A percentile compares a stretch with the other conserved stretches of the same genome.
phyloP scores from a whole-genome alignment of 768 basidiomycete genomes.

The Mycena filopes region DNA sequence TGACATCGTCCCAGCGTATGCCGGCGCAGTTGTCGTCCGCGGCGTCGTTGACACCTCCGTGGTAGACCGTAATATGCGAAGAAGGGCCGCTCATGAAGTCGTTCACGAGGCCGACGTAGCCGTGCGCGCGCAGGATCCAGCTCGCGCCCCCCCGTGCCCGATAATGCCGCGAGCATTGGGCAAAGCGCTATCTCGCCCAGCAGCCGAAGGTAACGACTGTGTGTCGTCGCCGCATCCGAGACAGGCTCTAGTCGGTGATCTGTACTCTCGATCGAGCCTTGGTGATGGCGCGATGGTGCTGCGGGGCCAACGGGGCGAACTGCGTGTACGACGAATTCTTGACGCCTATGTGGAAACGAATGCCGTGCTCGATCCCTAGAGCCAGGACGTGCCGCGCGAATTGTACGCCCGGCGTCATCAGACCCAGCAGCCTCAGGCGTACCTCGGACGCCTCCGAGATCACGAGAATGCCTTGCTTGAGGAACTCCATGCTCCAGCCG shows the following conservation, averaged over 20 bases:
- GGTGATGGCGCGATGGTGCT: not conserved
- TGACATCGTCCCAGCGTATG: not conserved
- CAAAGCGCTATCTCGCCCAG: not conserved
- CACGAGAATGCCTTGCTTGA: not conserved
- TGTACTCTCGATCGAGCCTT: not conserved
- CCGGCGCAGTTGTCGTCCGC: not conserved
- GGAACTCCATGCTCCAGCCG: not conserved
- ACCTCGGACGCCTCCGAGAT: not conserved
- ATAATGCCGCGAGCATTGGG: not conserved
- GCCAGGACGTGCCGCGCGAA: not conserved
- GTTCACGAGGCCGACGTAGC: not conserved
- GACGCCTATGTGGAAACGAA: not conserved
- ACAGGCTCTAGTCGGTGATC: not conserved
- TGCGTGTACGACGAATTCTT: not conserved
- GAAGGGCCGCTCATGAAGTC: not conserved
- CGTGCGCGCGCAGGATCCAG: not conserved
- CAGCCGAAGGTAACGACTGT: not conserved
- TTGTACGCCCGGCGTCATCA: not conserved
- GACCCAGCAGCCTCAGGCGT: not conserved
- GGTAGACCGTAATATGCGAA: not conserved
- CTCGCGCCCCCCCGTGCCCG: not conserved
- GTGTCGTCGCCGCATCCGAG: too few species aligned
- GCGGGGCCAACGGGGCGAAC: not conserved
- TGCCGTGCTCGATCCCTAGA: not conserved
- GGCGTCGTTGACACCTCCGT: not conserved